Conservation (phyloP, 345 rosid species). For the Eucalyptus polybractea region DNA sequence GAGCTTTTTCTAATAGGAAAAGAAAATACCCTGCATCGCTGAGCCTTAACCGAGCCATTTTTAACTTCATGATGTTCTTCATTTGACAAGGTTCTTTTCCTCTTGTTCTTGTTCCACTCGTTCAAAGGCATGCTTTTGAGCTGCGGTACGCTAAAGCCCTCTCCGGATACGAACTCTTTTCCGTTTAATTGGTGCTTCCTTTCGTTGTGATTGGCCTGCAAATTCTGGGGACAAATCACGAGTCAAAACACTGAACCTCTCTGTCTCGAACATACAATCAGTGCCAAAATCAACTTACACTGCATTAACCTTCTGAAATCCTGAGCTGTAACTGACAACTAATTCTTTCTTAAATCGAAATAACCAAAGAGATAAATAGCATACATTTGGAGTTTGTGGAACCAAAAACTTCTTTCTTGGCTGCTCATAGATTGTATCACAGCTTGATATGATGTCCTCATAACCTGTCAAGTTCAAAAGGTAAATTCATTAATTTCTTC, state of each 20-base stretch:
- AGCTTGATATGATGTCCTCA: background rate
- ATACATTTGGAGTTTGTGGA: background rate
- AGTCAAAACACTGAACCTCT: background rate
- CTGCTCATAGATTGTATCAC: background rate
- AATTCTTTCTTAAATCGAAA: background rate
- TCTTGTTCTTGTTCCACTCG: conserved; percentile 13
- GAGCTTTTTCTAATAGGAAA: background rate
- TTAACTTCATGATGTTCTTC: background rate
- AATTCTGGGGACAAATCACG: background rate
- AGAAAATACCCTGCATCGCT: background rate
- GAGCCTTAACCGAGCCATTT: background rate
- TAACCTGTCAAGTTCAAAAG: background rate
- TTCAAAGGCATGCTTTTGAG: background rate
- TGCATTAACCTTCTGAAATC: background rate
- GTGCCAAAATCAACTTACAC: background rate
- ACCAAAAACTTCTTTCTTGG: background rate
- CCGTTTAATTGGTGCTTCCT: conserved; percentile 6
- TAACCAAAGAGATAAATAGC: background rate
- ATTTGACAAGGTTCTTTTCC: conserved; percentile 3
- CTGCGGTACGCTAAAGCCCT: background rate
- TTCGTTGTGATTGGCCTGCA: background rate
- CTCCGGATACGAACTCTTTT: background rate
- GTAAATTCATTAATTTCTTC: background rate
- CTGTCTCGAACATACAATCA: background rate
- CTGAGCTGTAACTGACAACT: background rate